Conservation (phyloP, 495 filamentous ascomycete genomes). For the Penicillium alfredii region DNA sequence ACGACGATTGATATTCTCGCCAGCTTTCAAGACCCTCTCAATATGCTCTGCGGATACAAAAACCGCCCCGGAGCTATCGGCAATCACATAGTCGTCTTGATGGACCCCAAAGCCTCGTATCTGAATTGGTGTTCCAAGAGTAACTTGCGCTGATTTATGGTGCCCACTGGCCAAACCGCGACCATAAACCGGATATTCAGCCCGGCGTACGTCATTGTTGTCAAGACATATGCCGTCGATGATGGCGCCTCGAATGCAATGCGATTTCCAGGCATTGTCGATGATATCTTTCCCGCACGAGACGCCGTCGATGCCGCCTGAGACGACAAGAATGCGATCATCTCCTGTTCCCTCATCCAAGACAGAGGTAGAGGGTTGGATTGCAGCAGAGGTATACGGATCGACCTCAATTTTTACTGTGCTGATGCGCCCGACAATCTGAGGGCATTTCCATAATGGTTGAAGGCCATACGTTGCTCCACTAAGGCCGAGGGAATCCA, state of each 20-base stretch:
- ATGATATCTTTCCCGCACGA: constrained; percentile 21
- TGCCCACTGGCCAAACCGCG: constrained; percentile 14
- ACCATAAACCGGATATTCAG: constrained; percentile 17
- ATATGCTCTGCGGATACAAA: constrained; percentile 13
- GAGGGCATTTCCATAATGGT: constrained; percentile 18
- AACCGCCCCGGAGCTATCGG: constrained; percentile 15
- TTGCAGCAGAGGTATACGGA: constrained; percentile 4
- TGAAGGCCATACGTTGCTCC: constrained; percentile 18
- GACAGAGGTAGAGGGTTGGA: constrained; percentile 13
- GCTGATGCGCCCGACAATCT: constrained; percentile 19
- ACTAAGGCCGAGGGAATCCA: constrained; percentile 17
- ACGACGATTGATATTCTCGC: constrained; percentile 11
- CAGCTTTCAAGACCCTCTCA: constrained; percentile 11
- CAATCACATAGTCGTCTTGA: constrained; percentile 20
- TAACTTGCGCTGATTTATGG: constrained; percentile 12
- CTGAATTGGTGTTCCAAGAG: constrained; percentile 10
- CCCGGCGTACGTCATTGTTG: constrained; percentile 12
- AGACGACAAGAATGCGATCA: constrained; percentile 17
- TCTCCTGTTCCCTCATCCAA: constrained; percentile 12
- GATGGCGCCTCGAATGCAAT: constrained; percentile 16
- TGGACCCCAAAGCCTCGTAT: constrained; percentile 13
- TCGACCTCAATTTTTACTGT: constrained; percentile 14
- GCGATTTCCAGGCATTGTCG: constrained; percentile 15
- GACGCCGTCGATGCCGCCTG: constrained; percentile 13
- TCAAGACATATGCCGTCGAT: constrained; percentile 21